phyloP scores from a whole-genome alignment of 768 basidiomycete genomes.

The Russula ochroleuca region DNA sequence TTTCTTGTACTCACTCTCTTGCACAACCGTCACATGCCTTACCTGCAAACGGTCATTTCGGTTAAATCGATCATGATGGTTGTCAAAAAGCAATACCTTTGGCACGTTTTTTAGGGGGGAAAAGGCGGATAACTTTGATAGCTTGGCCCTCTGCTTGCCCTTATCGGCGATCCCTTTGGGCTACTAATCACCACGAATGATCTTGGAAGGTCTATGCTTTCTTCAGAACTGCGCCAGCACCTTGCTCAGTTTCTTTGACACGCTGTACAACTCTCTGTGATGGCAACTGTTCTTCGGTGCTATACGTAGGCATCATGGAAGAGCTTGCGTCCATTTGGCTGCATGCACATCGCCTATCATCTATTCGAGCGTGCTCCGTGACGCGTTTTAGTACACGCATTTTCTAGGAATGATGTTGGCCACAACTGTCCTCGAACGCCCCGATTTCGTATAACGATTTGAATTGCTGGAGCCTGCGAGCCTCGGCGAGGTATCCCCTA shows the following conservation, averaged over 20 bases:
- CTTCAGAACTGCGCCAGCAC: background rate
- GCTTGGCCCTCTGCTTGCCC: background rate
- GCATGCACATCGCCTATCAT: background rate
- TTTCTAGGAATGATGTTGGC: background rate
- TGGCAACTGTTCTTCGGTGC: background rate
- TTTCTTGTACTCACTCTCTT: background rate
- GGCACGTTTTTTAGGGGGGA: background rate
- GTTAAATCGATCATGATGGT: background rate
- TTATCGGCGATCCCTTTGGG: background rate
- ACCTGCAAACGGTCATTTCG: background rate
- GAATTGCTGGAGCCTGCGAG: background rate
- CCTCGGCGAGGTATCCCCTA: background rate
- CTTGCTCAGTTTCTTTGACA: background rate
- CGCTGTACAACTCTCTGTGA: background rate
- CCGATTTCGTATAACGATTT: background rate
- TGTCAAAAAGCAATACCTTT: background rate
- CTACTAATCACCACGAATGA: constrained; percentile 15
- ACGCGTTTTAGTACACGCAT: background rate
- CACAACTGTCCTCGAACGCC: background rate
- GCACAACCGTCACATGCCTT: background rate
- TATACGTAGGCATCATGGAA: background rate
- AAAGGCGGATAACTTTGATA: background rate
- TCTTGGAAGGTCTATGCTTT: background rate
- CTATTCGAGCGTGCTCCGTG: background rate
- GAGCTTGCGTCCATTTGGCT: no score